Evolutionary conservation across 495 filamentous ascomycete species (phyloP), one percentile per base, ranked within the genome.

Genomic region (Hyaloscypha finlandica): DNA sequence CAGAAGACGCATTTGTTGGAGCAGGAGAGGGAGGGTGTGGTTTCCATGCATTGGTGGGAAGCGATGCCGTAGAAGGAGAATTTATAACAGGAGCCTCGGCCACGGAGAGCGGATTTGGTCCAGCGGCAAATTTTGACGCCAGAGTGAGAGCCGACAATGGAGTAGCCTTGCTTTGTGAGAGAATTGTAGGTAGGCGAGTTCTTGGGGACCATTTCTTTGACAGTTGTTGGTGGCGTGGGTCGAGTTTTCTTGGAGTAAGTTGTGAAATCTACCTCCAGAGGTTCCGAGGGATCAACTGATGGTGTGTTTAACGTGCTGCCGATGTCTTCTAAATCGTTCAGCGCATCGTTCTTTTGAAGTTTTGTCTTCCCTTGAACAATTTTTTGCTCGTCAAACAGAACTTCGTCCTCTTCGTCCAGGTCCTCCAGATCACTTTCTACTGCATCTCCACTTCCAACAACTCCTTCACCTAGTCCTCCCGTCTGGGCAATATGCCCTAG

Each of bases 1-100:
- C 94, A 98, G 80, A 98, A 98, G 74, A 98, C 91, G 78, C 94
- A 98, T 76, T 98, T 98, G 77, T 98, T 98, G 71, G 90, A 93
- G 83, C 94, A 98, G 19, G 92, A 96, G 20, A 98, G 85, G 1
- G 93, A 96, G 0, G 94, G 94, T 0, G 94, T 98, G 4, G 93
- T 92, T 78, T 98, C 94, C 94, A 98, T 98, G 80, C 94, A 98
- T 52, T 95, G 88, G 71, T 98, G 94, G 2, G 94, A 97, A 64
- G 88, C 85, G 74, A 98, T 98, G 67, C 94, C 94, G 77, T 98
- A 98, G 80, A 98, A 97, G 8, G 90, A 93, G 76, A 84, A 97
- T 76, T 98, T 98, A 84, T 98, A 98, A 81, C 94, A 98, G 25
- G 92, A 96, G 12, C 94, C 94, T 20, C 94, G 88, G 33, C 94